A percentile compares a stretch with the other conserved stretches of the same genome.
phyloP scores from a whole-genome alignment of 225 moss, liverwort and hornwort genomes.

The Thuidium tamariscinum region DNA sequence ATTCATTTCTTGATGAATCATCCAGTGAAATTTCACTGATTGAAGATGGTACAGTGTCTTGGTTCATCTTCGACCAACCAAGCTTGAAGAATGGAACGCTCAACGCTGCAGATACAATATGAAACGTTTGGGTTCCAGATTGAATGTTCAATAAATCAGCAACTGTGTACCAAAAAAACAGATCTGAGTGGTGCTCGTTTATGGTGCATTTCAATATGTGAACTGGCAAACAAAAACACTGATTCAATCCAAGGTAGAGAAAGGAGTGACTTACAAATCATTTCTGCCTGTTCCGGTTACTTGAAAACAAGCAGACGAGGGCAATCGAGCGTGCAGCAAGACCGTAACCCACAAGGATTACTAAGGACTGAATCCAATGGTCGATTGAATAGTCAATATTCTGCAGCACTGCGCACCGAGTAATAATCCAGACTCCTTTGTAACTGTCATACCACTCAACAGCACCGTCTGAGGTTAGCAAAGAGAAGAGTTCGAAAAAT shows the following conservation, averaged over 20 bases:
- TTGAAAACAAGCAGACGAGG: conserved; percentile 38
- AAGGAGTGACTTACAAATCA: conserved; percentile 21
- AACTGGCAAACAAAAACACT: not conserved
- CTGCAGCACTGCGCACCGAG: conserved; percentile 35
- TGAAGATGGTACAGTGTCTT: not conserved
- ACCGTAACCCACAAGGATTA: conserved; percentile 33
- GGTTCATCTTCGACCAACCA: not conserved
- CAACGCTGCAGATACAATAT: not conserved
- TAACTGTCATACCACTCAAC: conserved; percentile 22
- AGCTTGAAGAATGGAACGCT: not conserved
- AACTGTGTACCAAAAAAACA: not conserved
- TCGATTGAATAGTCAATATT: conserved; percentile 16
- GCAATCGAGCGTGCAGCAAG: conserved; percentile 26
- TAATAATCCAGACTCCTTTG: conserved; percentile 50
- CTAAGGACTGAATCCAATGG: conserved; percentile 19
- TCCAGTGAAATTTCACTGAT: not conserved
- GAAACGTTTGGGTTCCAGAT: not conserved
- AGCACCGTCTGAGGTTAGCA: not conserved
- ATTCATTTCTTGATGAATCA: not conserved
- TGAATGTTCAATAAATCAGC: not conserved
- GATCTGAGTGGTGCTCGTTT: not conserved
- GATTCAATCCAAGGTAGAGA: not conserved
- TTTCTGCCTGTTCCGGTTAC: conserved; percentile 44
- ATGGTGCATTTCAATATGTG: not conserved
- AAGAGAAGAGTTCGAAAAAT: not conserved